phyloP scores from a whole-genome alignment of 805 yeast species.

The Spathaspora boniae region DNA sequence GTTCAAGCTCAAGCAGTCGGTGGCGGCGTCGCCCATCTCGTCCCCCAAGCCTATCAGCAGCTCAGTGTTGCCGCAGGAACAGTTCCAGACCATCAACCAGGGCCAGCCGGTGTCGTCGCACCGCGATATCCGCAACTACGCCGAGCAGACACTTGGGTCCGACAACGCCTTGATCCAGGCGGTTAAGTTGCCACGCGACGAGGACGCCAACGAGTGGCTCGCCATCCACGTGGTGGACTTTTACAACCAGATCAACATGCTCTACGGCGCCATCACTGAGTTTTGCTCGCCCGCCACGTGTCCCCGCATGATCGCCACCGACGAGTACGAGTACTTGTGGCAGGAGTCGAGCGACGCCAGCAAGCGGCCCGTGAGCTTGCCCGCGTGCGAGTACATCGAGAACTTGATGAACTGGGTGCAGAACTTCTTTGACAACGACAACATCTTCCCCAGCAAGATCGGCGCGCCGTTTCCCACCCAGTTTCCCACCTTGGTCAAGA shows the following conservation, averaged over 20 bases:
- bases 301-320: conserved; percentile 97
- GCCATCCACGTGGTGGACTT: conserved; percentile 98
- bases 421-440: conserved; percentile 84
- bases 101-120: conserved; percentile 47
- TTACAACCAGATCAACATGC: conserved; percentile 93
- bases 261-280: conserved; percentile 92
- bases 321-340: conserved; percentile 96
- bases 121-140: conserved; percentile 78
- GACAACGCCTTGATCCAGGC: conserved; percentile 90
- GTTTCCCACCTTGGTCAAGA: conserved; percentile 73
- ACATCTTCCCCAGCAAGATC: conserved; percentile 81
- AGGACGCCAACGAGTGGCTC: conserved; percentile 88
- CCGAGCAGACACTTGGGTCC: conserved; percentile 93
- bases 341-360: conserved; percentile 59
- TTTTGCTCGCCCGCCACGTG: conserved; percentile 94
- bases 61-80: conserved; percentile 31
- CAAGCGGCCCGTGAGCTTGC: conserved; percentile 76
- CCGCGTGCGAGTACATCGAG: conserved; percentile 95
- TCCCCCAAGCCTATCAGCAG: conserved; percentile 36
- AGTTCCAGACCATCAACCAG: conserved; percentile 16
- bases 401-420: conserved; percentile 94
- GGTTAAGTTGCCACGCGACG: conserved; percentile 89
- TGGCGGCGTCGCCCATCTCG: conserved; percentile 40
- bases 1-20: conserved; percentile 37
- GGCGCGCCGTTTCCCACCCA: conserved; percentile 91